Percentiles rank a stretch among this genome's conserved stretches.
phyloP scores from a whole-genome alignment of 2,329 filamentous ascomycete species.

The Colletotrichum abscissum region DNA sequence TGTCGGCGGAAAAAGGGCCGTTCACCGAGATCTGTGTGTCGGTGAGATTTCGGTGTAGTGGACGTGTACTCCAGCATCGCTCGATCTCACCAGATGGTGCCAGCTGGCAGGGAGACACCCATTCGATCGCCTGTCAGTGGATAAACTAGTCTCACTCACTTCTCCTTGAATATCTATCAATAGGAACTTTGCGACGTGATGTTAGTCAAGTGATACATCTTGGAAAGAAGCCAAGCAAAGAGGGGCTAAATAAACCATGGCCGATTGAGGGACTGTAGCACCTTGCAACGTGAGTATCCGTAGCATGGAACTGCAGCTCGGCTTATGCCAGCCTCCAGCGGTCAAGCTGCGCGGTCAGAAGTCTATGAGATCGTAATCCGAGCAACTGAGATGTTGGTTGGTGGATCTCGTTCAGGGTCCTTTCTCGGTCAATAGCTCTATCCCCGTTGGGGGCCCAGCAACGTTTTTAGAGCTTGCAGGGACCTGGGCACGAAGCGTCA shows the following conservation, averaged over 20 bases:
- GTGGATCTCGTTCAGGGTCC: constrained; percentile 2
- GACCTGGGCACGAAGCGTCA: background rate
- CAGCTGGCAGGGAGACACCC: background rate
- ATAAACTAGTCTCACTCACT: background rate
- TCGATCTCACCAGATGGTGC: background rate
- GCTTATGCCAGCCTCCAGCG: background rate
- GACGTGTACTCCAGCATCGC: background rate
- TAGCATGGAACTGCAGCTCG: background rate
- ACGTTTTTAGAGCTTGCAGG: constrained; percentile 20
- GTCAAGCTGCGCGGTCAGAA: background rate
- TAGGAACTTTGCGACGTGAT: constrained; percentile 2
- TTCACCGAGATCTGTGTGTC: constrained; percentile 3
- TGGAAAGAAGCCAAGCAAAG: background rate
- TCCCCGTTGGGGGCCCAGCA: background rate
- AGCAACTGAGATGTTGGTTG: constrained; percentile 16
- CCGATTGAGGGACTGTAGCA: background rate
- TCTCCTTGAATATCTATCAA: background rate
- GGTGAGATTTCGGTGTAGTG: constrained; percentile 5
- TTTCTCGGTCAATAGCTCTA: constrained; percentile 5
- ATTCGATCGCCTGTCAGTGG: too few relatives aligned
- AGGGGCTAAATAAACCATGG: background rate
- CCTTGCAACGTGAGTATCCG: background rate
- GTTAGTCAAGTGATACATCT: constrained; percentile 1
- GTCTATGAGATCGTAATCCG: background rate
- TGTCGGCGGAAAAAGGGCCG: constrained; percentile 32